Evolutionary conservation across 1,284 basidiomycete species (phyloP), one percentile per base, ranked within the genome.

Genomic region (Ustilago crameri): DNA sequence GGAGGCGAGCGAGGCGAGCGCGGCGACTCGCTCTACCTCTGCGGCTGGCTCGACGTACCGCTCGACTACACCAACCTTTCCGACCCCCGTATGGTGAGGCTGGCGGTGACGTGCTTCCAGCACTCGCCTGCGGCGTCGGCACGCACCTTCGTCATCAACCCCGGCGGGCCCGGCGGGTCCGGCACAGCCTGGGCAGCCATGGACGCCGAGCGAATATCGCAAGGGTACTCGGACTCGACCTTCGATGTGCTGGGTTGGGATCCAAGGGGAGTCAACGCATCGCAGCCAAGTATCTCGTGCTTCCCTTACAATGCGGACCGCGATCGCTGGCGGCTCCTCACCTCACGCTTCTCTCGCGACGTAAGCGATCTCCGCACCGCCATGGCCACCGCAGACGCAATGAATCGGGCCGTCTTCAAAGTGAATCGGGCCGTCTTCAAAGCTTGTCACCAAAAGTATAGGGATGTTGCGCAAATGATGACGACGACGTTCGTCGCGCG

Each of bases 161-260:
- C 72, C 0, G 72, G 72, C 17, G 72, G 72, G 49, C 72, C 72
- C 4, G 72, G 72, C 18, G 62, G 62, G 7, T 59, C 54, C 14
- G 72, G 72, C 1, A 66, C 27, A 47, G 41, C 41, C 24, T 63
- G 15, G 55, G 61, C 10, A 63, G 52, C 44, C 51, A 59, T 35
- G 5, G 55, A 65, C 24, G 9, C 2, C 2, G 30, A 47, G 3
- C 41, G 55, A 3, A 5, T 17, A n/a, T 46, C 32, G n/a, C n/a
- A n/a, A n/a, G n/a, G n/a, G 17, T 74, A 60, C 42, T 61, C 62
- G 10, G 30, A 71, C 44, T 12, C 22, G 5, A 64, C 49, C 5
- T 56, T 56, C 9, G 72, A 74, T 26, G 59, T 74, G 4, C 47
- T 74, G 0, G 72, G 72, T 0, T 74, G 62, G 53, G 72, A 74